Evolutionary conservation across 345 rosid genomes (phyloP).

Genomic region (Pistacia atlantica): DNA sequence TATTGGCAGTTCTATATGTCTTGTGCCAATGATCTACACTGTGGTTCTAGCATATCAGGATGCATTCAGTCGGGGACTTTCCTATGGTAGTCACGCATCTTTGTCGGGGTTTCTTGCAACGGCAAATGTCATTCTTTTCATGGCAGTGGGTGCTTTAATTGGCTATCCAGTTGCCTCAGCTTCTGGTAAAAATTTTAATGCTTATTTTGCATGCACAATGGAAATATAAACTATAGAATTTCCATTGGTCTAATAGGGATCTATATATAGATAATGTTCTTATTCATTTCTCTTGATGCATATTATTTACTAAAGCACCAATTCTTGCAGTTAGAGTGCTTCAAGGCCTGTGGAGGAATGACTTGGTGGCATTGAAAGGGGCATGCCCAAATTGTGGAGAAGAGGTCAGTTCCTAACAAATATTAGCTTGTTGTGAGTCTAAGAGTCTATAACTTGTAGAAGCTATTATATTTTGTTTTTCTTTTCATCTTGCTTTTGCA

Average conservation of each 20-base stretch:
- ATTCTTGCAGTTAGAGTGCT: conserved; percentile 75
- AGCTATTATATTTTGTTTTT: conserved; percentile 9
- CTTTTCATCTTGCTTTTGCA: neutral
- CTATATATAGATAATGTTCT: neutral
- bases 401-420: conserved; percentile 60
- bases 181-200: conserved; percentile 52
- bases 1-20: conserved; percentile 62
- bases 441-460: neutral
- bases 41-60: conserved; percentile 60
- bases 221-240: neutral
- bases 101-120: conserved; percentile 50
- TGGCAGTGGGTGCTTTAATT: conserved; percentile 58
- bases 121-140: conserved; percentile 62
- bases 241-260: too few species aligned
- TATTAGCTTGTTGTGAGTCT: neutral
- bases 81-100: conserved; percentile 45
- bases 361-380: conserved; percentile 85
- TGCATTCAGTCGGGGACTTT: conserved; percentile 41
- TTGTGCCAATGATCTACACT: conserved; percentile 61
- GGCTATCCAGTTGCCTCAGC: conserved; percentile 84
- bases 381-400: conserved; percentile 97
- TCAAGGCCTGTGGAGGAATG: conserved; percentile 85
- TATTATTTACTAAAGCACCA: neutral
- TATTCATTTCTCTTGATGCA: neutral
- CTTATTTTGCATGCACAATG: neutral